phyloP scores from a whole-genome alignment of 148 eudicot genomes.

The Chenopodium suecicum region DNA sequence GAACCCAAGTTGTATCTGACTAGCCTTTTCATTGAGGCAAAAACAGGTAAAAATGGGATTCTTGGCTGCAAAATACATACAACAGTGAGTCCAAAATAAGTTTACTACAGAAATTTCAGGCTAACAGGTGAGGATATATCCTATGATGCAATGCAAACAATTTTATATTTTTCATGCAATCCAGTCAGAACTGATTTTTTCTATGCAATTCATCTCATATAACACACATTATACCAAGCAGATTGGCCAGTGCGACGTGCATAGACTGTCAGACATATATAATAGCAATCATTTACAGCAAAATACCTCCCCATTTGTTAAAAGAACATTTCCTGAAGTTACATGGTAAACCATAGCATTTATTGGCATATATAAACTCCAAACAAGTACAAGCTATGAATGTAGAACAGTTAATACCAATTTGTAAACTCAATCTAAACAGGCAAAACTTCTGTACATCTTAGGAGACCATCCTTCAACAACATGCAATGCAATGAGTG shows the following conservation, averaged over 20 bases:
- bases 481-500: too few relatives aligned
- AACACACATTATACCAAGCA: conserved; percentile 1
- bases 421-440: too few relatives aligned
- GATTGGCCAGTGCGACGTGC: neutral
- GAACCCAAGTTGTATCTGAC: conserved; percentile 80
- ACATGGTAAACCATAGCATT: too few relatives aligned
- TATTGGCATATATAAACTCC: too few relatives aligned
- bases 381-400: too few relatives aligned
- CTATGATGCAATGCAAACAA: neutral
- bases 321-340: too few relatives aligned
- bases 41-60: conserved; percentile 87
- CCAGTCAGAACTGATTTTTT: neutral
- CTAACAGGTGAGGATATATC: neutral
- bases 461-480: too few relatives aligned
- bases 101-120: neutral
- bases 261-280: neutral
- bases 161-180: neutral
- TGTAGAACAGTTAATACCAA: too few relatives aligned
- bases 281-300: too few relatives aligned
- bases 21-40: conserved; percentile 89
- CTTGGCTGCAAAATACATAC: conserved; percentile 50
- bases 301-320: too few relatives aligned
- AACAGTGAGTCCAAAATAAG: neutral
- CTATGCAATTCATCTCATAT: neutral
- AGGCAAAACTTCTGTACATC: too few relatives aligned